These are phyloP conservation scores for Smallanthus sonchifolius DNA, from an alignment of 129 eudicot species.

Conservation along the genomic window DNA sequence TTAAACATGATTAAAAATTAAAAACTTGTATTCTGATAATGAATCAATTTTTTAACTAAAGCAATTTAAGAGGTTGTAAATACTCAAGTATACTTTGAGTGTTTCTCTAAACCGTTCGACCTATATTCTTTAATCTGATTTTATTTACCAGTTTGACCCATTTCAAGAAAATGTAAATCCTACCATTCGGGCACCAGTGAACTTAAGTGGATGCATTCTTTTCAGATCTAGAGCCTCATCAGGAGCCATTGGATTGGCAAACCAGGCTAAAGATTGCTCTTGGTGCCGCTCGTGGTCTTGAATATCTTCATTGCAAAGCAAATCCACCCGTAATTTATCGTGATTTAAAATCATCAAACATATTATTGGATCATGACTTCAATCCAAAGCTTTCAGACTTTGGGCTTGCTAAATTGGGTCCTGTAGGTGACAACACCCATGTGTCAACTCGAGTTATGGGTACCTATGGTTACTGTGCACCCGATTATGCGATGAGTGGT, in stretches of 20 bases:
- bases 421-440: slow-evolving; percentile 89
- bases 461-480: slow-evolving; percentile 95
- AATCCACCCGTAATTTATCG: slow-evolving; percentile 94
- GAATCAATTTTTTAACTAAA: background rate
- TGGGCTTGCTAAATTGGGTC: slow-evolving; percentile 94
- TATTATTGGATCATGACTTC: slow-evolving; percentile 74
- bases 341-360: slow-evolving; percentile 87
- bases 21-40: background rate
- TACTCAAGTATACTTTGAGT: background rate
- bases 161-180: background rate
- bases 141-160: background rate
- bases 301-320: slow-evolving; percentile 78
- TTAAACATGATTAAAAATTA: background rate
- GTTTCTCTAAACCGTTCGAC: background rate
- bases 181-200: background rate
- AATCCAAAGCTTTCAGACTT: slow-evolving; percentile 84
- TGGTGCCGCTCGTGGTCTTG: slow-evolving; percentile 88
- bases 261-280: slow-evolving; percentile 77
- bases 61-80: background rate
- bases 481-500: slow-evolving; percentile 91
- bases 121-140: background rate
- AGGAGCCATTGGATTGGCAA: slow-evolving; percentile 68
- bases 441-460: slow-evolving; percentile 98
- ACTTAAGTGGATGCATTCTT: background rate
- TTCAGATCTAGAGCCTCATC: slow-evolving; percentile 48